Base-by-base conservation (phyloP, 2,329 filamentous ascomycete genomes). In the Penicillium hesseltinei region DNA sequence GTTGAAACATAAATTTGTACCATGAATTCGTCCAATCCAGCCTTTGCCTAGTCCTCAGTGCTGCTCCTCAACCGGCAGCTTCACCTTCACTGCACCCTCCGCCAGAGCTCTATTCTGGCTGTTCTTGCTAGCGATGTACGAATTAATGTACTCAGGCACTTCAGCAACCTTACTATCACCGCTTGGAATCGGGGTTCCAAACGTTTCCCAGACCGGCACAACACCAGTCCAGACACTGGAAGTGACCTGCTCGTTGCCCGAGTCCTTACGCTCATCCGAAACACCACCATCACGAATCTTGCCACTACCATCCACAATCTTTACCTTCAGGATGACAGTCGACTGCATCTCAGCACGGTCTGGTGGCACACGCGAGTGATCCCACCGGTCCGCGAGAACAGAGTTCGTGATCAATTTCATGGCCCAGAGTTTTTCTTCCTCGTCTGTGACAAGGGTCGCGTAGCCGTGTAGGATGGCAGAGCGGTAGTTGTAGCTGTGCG, bases 401-500 rank as follows among this genome's bases (percentile, higher is more conserved):
- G 82, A 81, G 71, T 96, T 82, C 2, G 91, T 95, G 70, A 96
- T 88, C 56, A 89, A 78, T 65, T 87, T 77, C 85, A 96, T 88
- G 8, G 90, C 91, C 76, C 84, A 94, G 5, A 90, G 71, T 70
- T 90, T 90, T 77, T 96, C 91, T 3, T 81, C 83, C 0, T 76
- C 72, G 59, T 88, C 84, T 2, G 84, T 83, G 7, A 96, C 89
- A 2, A 88, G 73, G 9, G 75, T 79, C 0, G 88, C 91, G 70
- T 87, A 84, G 1, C 91, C 92, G 68, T 93, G 91, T 13, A 94
- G 80, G 9, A 91, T 79, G 11, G 89, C 89, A 39, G 87, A 91
- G 61, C 90, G 89, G 77, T 94, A 96, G 79, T 95, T 93, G 79
- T 91, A 92, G 77, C 84, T 90, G 78, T 95, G 90, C 58, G 84